Conservation (phyloP, 352 stramenopile genomes). For the Plasmopara muralis region DNA sequence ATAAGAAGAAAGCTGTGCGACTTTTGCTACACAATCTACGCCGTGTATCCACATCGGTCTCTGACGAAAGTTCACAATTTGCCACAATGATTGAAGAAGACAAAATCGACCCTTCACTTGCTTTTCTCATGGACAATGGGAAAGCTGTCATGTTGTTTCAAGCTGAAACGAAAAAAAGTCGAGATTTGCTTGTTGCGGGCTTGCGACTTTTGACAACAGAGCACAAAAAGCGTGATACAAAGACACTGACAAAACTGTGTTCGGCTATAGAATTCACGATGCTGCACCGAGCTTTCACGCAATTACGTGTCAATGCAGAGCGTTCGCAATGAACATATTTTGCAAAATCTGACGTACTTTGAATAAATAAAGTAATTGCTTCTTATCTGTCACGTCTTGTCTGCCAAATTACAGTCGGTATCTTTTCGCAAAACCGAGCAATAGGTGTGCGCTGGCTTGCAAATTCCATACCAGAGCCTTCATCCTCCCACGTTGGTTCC, state of each 20-base stretch:
- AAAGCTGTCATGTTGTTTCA: constrained; percentile 58
- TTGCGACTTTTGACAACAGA: constrained; percentile 54
- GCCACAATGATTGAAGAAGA: constrained; percentile 24
- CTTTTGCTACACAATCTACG: constrained; percentile 54
- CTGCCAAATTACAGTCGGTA: constrained; percentile 34
- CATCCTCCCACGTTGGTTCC: constrained; percentile 39
- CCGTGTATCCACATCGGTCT: constrained; percentile 29
- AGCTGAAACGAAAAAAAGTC: constrained; percentile 54
- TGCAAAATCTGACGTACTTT: constrained; percentile 12
- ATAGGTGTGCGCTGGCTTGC: constrained; percentile 33
- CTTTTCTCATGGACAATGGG: constrained; percentile 56
- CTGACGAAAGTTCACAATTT: constrained; percentile 26
- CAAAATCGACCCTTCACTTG: constrained; percentile 12
- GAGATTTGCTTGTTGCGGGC: constrained; percentile 60
- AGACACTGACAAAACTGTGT: constrained; percentile 30
- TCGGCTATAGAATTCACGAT: constrained; percentile 11
- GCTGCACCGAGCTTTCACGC: constrained; percentile 8
- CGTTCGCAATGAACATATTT: constrained; percentile 16
- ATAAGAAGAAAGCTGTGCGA: constrained; percentile 46
- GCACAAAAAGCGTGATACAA: constrained; percentile 43
- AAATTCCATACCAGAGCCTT: constrained; percentile 28
- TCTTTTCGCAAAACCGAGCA: constrained; percentile 29
- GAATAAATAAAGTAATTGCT: constrained; percentile 31
- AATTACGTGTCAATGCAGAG: constrained; percentile 13
- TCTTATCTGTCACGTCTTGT: constrained; percentile 23